A percentile compares a stretch with the other conserved stretches of the same genome.
Conservation (phyloP, 306 rosid species). For the Prunus mongolica region DNA sequence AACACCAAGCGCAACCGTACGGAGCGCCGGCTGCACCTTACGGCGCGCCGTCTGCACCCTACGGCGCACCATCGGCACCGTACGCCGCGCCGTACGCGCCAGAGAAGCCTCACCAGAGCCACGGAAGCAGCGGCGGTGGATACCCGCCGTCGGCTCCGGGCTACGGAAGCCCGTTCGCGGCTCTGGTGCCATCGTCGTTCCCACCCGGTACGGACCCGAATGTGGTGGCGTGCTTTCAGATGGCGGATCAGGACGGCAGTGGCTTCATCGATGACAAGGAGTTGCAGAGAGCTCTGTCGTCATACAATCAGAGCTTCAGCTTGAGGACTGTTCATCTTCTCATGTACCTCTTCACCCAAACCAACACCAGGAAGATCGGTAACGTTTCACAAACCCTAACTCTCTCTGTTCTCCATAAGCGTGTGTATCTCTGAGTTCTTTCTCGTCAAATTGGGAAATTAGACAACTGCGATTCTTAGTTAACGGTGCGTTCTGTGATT, state of each 20-base stretch:
- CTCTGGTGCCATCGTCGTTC: conserved; percentile 74
- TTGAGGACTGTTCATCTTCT: conserved; percentile 92
- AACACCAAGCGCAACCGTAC: conserved; percentile 10
- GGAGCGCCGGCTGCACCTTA: conserved; percentile 23
- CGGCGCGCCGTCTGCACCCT: conserved; percentile 17
- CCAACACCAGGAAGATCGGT: conserved; percentile 79
- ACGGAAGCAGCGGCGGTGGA: conserved; percentile 15
- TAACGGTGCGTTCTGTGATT: neutral
- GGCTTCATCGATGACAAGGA: conserved; percentile 90
- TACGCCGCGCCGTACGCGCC: conserved; percentile 36
- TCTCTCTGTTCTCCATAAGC: neutral
- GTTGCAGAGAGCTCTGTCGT: conserved; percentile 79
- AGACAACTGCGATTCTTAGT: neutral
- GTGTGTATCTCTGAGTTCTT: too few relatives aligned
- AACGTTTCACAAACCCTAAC: neutral
- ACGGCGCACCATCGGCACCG: conserved; percentile 11
- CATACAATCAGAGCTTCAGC: conserved; percentile 78
- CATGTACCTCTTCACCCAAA: conserved; percentile 78
- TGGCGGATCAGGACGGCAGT: conserved; percentile 92
- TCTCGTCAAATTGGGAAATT: neutral
- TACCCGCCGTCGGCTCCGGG: conserved; percentile 43
- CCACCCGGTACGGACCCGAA: conserved; percentile 93
- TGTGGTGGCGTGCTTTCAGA: conserved; percentile 73
- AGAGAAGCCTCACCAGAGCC: conserved; percentile 30
- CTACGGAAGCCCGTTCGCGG: conserved; percentile 53